Evolutionary conservation across 495 filamentous ascomycete species (phyloP), one percentile per base, ranked within the genome.

Genomic region (Cetradonia linearis): DNA sequence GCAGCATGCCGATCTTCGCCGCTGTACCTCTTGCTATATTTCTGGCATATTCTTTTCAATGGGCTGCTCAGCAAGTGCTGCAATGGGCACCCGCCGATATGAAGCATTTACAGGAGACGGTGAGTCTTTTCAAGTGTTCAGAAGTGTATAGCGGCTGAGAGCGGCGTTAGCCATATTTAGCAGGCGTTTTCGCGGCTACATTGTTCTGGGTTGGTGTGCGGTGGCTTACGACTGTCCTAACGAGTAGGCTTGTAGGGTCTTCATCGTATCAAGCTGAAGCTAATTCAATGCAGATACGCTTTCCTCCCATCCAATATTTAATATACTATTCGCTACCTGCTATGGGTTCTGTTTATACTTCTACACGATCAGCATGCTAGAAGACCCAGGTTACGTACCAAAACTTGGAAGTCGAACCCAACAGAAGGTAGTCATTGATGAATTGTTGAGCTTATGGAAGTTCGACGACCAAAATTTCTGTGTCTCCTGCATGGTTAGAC

Each of bases 391-490:
- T 13, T 96, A 84, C 69, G 86, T 98, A n/a, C 93, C 94, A 0
- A 97, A 96, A 69, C 78, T 91, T 63, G 85, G 84, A 55, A 91
- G 91, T 64, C 82, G 93, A 27, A 87, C 84, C 30, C 85, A 94
- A 67, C 92, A 96, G 70, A 89, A 90, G 71, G 84, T 83, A 28
- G 82, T 86, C 58, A 91, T 97, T 63, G 85, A 91, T 49, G 87
- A 95, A 58, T 80, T 98, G 5, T 75, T 97, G 60, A 77, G 79
- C 57, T 67, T 83, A 63, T 91, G 88, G 84, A 92, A 89, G 69
- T 97, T 92, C 70, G 91, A 98, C 73, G 90, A 94, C 63, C 78
- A 85, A 44, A 90, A 96, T 67, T 98, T 96, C 68, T 98, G 93
- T 69, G 84, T 93, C 33, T 78, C 79, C 36, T 98, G 93, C 73